Evolutionary conservation across 176 grass and related monocot genomes (phyloP).

Genomic region (Aegilops longissima): DNA sequence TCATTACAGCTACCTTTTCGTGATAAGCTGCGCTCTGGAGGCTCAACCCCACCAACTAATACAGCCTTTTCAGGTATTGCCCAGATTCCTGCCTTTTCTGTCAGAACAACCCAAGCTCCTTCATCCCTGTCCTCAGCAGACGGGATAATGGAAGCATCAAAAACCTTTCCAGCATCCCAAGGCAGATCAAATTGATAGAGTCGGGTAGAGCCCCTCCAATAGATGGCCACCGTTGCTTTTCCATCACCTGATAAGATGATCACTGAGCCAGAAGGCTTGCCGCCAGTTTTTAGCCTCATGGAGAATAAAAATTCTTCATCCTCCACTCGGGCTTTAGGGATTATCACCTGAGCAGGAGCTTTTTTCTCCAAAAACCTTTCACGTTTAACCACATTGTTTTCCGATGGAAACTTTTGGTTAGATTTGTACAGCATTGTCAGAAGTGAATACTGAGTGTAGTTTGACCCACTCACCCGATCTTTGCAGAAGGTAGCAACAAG

Average conservation of each 20-base stretch:
- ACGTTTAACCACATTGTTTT: constrained; percentile 43
- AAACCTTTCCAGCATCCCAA: constrained; percentile 90
- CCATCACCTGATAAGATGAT: constrained; percentile 93
- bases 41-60: constrained; percentile 95
- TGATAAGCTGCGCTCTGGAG: constrained; percentile 95
- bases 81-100: constrained; percentile 94
- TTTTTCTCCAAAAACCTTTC: constrained; percentile 99
- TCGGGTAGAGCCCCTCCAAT: constrained; percentile 88
- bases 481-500: constrained; percentile 98
- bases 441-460: constrained; percentile 91
- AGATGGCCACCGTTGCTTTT: constrained; percentile 80
- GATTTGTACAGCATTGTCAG: constrained; percentile 84
- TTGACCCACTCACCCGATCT: constrained; percentile 96
- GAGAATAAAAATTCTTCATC: constrained; percentile 78
- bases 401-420: constrained; percentile 47
- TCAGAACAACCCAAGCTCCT: constrained; percentile 96
- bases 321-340: constrained; percentile 93
- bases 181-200: constrained; percentile 99
- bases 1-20: constrained; percentile 95
- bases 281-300: constrained; percentile 81
- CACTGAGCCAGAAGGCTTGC: constrained; percentile 94
- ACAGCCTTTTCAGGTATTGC: constrained; percentile 97
- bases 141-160: constrained; percentile 88
- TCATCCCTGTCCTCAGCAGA: constrained; percentile 73
- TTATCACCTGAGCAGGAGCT: constrained; percentile 85